These are phyloP conservation scores for Boletus vinaceobasis DNA, from an alignment of 768 basidiomycete species.

Conservation along the genomic window DNA sequence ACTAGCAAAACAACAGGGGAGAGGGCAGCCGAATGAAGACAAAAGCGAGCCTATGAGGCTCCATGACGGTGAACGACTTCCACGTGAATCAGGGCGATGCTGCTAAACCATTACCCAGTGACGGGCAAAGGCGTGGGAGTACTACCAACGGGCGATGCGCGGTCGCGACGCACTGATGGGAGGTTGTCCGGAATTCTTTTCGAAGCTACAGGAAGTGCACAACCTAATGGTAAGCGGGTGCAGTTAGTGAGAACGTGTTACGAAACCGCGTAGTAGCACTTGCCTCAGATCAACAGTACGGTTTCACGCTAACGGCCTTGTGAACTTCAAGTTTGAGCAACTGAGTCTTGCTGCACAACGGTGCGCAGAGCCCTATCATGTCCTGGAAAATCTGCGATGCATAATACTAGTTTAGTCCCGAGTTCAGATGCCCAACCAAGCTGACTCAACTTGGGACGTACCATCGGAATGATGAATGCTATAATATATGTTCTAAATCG, in stretches of 20 bases:
- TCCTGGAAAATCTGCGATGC: not conserved
- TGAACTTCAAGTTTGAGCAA: no score
- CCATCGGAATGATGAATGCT: no score
- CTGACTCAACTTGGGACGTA: not conserved
- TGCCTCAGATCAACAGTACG: not conserved
- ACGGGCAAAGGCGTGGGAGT: not conserved
- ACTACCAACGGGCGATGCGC: not conserved
- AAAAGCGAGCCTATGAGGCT: not conserved
- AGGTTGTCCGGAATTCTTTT: not conserved
- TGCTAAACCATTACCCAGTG: not conserved
- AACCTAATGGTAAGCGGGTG: not conserved
- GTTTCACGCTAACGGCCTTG: no score
- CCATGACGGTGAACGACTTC: no score
- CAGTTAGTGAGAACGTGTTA: not conserved
- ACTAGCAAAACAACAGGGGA: not conserved
- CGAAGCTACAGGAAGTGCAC: no score
- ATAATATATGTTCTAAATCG: no score
- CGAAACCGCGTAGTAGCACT: not conserved
- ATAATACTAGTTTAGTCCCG: not conserved
- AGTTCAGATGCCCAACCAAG: not conserved
- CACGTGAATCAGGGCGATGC: not conserved
- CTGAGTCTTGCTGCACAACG: no score
- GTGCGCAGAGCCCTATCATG: no score
- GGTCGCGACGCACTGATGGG: no score
- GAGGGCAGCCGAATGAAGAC: not conserved